Percentiles rank a stretch among this genome's conserved stretches.
Evolutionary conservation across 768 basidiomycete species (phyloP).

Genomic region (Boletus barrowsii): DNA sequence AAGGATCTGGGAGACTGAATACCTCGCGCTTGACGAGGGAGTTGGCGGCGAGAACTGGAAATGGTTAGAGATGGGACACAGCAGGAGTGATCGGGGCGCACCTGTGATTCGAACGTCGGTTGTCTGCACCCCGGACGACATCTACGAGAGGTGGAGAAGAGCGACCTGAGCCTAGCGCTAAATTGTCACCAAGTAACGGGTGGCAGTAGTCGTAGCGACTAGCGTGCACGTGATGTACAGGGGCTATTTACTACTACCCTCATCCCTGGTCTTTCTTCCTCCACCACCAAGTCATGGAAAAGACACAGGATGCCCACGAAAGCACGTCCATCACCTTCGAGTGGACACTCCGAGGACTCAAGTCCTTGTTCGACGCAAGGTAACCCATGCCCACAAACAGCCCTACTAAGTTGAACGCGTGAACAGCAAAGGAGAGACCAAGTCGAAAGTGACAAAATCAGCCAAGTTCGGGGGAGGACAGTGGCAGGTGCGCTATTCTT

Average conservation of each 20-base stretch:
- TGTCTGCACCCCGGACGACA: constrained; percentile 19
- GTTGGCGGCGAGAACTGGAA: constrained; percentile 72
- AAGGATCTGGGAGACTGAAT: constrained; percentile 82
- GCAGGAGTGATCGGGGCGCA: not conserved
- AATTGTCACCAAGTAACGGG: not conserved
- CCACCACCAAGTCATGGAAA: constrained; percentile 25
- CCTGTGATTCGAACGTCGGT: constrained; percentile 27
- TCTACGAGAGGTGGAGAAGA: not conserved
- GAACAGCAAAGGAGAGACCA: constrained; percentile 63
- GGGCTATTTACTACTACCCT: not conserved
- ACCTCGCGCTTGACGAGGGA: constrained; percentile 75
- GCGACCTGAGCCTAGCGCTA: too few species aligned
- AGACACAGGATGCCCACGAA: constrained; percentile 44
- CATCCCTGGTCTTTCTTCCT: too few species aligned
- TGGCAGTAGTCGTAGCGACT: constrained; percentile 5
- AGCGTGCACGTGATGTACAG: not conserved
- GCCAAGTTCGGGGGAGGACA: constrained; percentile 70
- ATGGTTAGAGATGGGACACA: not conserved
- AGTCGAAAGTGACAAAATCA: constrained; percentile 77
- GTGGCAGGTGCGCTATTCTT: constrained; percentile 54
- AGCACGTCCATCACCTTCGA: constrained; percentile 61
- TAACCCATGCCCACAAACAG: constrained; percentile 11
- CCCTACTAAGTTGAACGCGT: not conserved
- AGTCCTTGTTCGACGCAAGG: constrained; percentile 71
- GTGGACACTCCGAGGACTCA: constrained; percentile 74